phyloP scores from a whole-genome alignment of 1,284 basidiomycete species.

The Stygiomarasmius scandens region DNA sequence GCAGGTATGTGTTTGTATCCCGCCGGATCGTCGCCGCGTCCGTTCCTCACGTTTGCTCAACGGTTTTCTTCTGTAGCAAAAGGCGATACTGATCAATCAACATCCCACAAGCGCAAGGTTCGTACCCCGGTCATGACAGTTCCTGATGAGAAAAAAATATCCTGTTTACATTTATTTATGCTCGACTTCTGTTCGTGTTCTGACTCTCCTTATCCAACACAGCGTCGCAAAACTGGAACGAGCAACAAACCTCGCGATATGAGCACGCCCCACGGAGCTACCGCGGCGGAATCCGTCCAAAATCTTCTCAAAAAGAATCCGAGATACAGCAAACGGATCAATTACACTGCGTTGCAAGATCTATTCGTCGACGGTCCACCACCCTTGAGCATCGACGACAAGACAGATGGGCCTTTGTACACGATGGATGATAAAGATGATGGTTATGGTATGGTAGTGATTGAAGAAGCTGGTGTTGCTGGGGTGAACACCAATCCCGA shows the following conservation, averaged over 20 bases:
- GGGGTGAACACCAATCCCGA: conserved; percentile 19
- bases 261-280: conserved; percentile 70
- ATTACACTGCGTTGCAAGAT: conserved; percentile 82
- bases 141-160: background rate
- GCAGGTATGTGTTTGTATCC: conserved; percentile 60
- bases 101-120: conserved; percentile 71
- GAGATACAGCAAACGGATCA: conserved; percentile 87
- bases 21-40: background rate
- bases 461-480: conserved; percentile 37
- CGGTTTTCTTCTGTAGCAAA: conserved; percentile 57
- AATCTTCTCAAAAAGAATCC: conserved; percentile 81
- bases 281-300: conserved; percentile 79
- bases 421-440: conserved; percentile 42
- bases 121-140: conserved; percentile 43
- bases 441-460: conserved; percentile 44
- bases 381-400: conserved; percentile 44
- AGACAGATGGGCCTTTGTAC: conserved; percentile 51
- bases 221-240: conserved; percentile 69
- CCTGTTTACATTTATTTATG: conserved; percentile 21
- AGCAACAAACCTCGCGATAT: conserved; percentile 73
- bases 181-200: background rate
- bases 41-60: conserved; percentile 40
- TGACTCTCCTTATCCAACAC: too few species aligned
- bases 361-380: conserved; percentile 59
- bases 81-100: conserved; percentile 52